Conservation (phyloP, 139 green algal species). For the Bryopsis sp. region DNA sequence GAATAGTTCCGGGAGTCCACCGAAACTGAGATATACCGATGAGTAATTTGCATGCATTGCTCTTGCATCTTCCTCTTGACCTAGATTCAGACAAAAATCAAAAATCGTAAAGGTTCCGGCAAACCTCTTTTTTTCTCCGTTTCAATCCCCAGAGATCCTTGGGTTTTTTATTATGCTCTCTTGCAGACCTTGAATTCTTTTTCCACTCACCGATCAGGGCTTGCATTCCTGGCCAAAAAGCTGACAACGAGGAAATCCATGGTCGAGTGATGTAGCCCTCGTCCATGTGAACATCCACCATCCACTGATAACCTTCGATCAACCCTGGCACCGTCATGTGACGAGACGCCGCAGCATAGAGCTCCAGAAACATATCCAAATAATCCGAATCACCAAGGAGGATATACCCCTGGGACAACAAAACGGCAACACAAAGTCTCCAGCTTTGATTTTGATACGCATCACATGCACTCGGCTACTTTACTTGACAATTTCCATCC, state of each 20-base stretch:
- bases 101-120: conserved; percentile 3
- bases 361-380: conserved; percentile 56
- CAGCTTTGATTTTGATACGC: background rate
- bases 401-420: conserved; percentile 52
- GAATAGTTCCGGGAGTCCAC: conserved; percentile 78
- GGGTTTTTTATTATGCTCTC: background rate
- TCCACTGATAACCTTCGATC: conserved; percentile 25
- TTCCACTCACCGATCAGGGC: conserved; percentile 43
- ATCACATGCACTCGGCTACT: conserved; percentile 1
- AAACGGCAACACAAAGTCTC: background rate
- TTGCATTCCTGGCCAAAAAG: conserved; percentile 85
- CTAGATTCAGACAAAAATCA: conserved; percentile 20
- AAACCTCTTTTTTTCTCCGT: too few relatives aligned
- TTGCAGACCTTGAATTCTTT: background rate
- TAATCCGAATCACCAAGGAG: conserved; percentile 63
- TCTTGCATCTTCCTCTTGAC: conserved; percentile 46
- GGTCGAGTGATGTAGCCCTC: conserved; percentile 42
- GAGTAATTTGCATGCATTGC: conserved; percentile 60
- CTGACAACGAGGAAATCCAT: conserved; percentile 63
- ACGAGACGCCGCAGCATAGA: conserved; percentile 49
- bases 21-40: conserved; percentile 53
- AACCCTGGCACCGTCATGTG: conserved; percentile 35
- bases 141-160: too few relatives aligned
- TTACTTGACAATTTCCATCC: background rate
- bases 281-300: conserved; percentile 69